phyloP scores from a whole-genome alignment of 1,139 yeast genomes.

The Geotrichum fermentans region DNA sequence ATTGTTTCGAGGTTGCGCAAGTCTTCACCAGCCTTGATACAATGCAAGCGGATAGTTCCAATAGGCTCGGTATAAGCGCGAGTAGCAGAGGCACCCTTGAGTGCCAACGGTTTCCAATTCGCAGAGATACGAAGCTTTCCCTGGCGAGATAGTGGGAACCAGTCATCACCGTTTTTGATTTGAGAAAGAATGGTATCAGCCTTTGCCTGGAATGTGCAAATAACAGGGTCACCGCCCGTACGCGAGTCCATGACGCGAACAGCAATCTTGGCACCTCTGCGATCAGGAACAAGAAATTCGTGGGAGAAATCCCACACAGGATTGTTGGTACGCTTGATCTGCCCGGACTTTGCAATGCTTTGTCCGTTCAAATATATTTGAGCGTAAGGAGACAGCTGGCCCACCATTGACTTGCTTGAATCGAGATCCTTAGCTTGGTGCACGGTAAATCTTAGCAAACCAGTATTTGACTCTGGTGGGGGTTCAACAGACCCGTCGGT shows the following conservation, averaged over 20 bases:
- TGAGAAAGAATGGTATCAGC: constrained; percentile 72
- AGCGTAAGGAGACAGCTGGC: constrained; percentile 64
- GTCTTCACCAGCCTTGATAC: constrained; percentile 56
- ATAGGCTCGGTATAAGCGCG: constrained; percentile 87
- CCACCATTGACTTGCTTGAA: constrained; percentile 57
- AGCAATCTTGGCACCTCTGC: constrained; percentile 62
- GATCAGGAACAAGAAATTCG: constrained; percentile 72
- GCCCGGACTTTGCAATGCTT: constrained; percentile 51
- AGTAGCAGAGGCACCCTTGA: constrained; percentile 55
- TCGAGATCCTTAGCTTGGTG: constrained; percentile 73
- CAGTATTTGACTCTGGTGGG: constrained; percentile 90
- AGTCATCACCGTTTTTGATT: constrained; percentile 68
- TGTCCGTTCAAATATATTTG: constrained; percentile 66
- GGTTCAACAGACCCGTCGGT: constrained; percentile 85
- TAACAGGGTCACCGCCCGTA: constrained; percentile 55
- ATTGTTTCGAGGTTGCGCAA: constrained; percentile 79
- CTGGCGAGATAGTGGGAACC: constrained; percentile 58
- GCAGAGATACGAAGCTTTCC: constrained; percentile 72
- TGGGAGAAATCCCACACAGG: constrained; percentile 64
- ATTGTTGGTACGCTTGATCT: constrained; percentile 55
- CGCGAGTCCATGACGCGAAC: constrained; percentile 63
- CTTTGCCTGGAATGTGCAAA: constrained; percentile 43
- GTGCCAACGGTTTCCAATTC: constrained; percentile 80
- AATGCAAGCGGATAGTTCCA: constrained; percentile 76
- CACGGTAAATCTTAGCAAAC: constrained; percentile 69